These are phyloP conservation scores for Trichoderma lentiforme DNA, from an alignment of 2,329 filamentous ascomycete species.

Conservation along the genomic window DNA sequence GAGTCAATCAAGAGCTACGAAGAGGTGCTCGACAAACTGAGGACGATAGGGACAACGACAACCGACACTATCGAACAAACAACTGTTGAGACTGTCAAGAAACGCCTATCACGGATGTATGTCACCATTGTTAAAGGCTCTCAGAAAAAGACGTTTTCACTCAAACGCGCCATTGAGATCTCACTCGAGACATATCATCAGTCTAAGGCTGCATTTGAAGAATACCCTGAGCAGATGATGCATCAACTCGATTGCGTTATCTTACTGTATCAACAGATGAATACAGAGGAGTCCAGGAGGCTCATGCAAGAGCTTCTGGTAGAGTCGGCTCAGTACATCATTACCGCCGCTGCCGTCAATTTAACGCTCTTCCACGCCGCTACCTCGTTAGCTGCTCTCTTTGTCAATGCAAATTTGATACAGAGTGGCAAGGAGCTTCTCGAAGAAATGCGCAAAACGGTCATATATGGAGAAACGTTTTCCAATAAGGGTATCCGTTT, in stretches of 20 bases:
- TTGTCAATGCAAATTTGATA: background rate
- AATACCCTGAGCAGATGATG: background rate
- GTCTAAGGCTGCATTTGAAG: background rate
- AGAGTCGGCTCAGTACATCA: background rate
- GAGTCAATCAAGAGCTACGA: constrained; percentile 46
- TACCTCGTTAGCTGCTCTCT: background rate
- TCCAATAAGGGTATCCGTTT: background rate
- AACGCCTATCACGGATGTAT: constrained; percentile 48
- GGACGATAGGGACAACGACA: background rate
- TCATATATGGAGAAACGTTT: background rate
- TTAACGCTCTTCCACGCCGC: background rate
- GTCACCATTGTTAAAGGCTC: constrained; percentile 38
- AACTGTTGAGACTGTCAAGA: constrained; percentile 45
- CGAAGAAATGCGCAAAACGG: background rate
- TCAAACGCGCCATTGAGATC: background rate
- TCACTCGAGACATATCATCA: background rate
- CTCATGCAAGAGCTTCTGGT: background rate
- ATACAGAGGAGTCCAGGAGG: background rate
- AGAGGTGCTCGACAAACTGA: constrained; percentile 25
- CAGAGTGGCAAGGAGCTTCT: background rate
- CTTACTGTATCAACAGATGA: background rate
- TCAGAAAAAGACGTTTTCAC: constrained; percentile 24
- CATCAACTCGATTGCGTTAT: background rate
- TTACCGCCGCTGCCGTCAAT: background rate
- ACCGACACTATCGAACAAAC: constrained; percentile 23